Evolutionary conservation across 176 grass and related monocot species (phyloP).

Genomic region (Hyparrhenia diplandra): DNA sequence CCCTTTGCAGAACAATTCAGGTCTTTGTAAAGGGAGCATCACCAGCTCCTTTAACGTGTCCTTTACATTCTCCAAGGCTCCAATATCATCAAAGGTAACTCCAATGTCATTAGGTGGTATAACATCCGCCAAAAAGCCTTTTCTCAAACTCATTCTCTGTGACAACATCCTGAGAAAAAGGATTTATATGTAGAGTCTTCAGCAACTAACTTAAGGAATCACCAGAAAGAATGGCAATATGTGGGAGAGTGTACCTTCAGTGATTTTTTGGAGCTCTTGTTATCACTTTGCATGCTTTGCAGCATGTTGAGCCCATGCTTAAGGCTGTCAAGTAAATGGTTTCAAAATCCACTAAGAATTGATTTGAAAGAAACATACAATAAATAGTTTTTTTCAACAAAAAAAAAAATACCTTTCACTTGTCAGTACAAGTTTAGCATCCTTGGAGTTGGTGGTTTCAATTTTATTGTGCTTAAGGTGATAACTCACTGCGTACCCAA

Average conservation of each 20-base stretch:
- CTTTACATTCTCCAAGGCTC: slow-evolving; percentile 98
- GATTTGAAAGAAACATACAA: slow-evolving; percentile 6
- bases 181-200: slow-evolving; percentile 2
- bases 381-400: not conserved
- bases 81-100: slow-evolving; percentile 98
- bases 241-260: slow-evolving; percentile 60
- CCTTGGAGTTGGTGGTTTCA: slow-evolving; percentile 71
- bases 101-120: slow-evolving; percentile 98
- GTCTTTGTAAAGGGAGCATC: slow-evolving; percentile 98
- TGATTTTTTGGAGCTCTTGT: slow-evolving; percentile 91
- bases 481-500: slow-evolving; percentile 93
- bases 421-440: slow-evolving; percentile 66
- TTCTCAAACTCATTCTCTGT: slow-evolving; percentile 99
- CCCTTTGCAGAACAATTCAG: slow-evolving; percentile 98
- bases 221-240: slow-evolving; percentile 23
- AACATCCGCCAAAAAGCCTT: slow-evolving; percentile 88
- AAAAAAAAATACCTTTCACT: slow-evolving; percentile 49
- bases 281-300: slow-evolving; percentile 91
- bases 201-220: not conserved
- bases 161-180: slow-evolving; percentile 71
- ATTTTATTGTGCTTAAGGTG: slow-evolving; percentile 68
- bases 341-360: slow-evolving; percentile 6
- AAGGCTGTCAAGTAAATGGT: slow-evolving; percentile 49
- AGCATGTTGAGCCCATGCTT: slow-evolving; percentile 89
- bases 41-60: slow-evolving; percentile 96